A percentile compares a stretch with the other conserved stretches of the same genome.
phyloP scores from a whole-genome alignment of 768 basidiomycete species.

The Rhizopogon roseolus region DNA sequence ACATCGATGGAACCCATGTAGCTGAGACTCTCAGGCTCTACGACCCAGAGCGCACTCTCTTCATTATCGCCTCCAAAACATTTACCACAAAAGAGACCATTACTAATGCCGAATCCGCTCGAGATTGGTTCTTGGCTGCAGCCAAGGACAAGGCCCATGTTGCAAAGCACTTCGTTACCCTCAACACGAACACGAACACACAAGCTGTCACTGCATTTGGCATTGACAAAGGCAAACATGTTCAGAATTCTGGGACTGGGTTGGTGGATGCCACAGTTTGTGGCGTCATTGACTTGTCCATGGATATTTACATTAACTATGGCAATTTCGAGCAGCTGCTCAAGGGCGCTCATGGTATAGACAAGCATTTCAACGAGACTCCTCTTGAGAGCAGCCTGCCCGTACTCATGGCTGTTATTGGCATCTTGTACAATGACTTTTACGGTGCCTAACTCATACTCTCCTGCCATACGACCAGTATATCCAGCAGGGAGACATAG shows the following conservation, averaged over 20 bases:
- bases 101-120: constrained; percentile 93
- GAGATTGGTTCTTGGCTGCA: constrained; percentile 85
- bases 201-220: constrained; percentile 91
- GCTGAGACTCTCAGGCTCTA: constrained; percentile 80
- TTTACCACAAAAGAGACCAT: constrained; percentile 99
- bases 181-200: constrained; percentile 96
- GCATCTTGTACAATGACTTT: constrained; percentile 99
- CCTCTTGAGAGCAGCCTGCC: constrained; percentile 89
- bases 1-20: constrained; percentile 97
- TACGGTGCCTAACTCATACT: constrained; percentile 94
- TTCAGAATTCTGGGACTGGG: constrained; percentile 99
- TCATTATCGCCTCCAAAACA: constrained; percentile 98
- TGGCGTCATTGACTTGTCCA: constrained; percentile 97
- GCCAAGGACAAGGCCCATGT: constrained; percentile 90
- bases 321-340: constrained; percentile 91
- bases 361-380: constrained; percentile 90
- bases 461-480: constrained; percentile 98
- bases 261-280: constrained; percentile 95
- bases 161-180: constrained; percentile 97
- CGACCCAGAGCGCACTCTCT: constrained; percentile 89
- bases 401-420: constrained; percentile 84
- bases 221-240: constrained; percentile 89
- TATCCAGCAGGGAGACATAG: constrained; percentile 99
- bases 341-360: constrained; percentile 94
- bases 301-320: constrained; percentile 89